Evolutionary conservation across 2,329 filamentous ascomycete species (phyloP), one percentile per base, ranked within the genome.

Genomic region (Conoideocrella luteorostrata): DNA sequence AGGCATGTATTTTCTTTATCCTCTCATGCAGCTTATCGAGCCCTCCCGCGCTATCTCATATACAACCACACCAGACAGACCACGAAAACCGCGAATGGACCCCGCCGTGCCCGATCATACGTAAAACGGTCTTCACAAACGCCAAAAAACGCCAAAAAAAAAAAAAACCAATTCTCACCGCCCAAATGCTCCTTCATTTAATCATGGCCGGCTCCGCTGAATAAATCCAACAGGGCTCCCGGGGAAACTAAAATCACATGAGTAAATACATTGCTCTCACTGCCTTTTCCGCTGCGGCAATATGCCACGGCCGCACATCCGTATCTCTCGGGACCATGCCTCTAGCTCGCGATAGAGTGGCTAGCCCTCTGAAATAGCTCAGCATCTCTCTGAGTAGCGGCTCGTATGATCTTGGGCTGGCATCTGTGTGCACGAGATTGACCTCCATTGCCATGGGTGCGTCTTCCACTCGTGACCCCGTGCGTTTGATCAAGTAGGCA

Each of bases 221-320:
- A 37, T 35, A 32, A 29, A 23, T 48, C 12, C 28, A 49, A 39
- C 46, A 54, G 46, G 47, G 51, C 50, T 46, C 24, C 39, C 45
- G 45, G 41, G 47, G 49, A 46, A 43, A 36, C 34, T n/a, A 50
- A 45, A 36, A 28, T 74, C 67, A 87, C 72, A 84, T 75, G 55
- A 82, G 63, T 55, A 78, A 67, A 60, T 80, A 79, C 57, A 91
- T 62, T 17, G 75, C 82, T 58, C 77, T 70, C 4, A 81, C 80
- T 2, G 77, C 84, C 63, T 83, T 84, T 62, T 84, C 75, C 3
- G 81, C 85, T 15, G 78, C 82, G 11, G 80, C 82, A 47, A 91
- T 68, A 69, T 91, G 87, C 84, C 86, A 88, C 15, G 87, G 87
- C 54, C 85, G 67, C n/a, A 80, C 72, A 56, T 82, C 79, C 39